Evolutionary conservation across 768 basidiomycete genomes (phyloP).

Genomic region (Pulveroboletus sp.): DNA sequence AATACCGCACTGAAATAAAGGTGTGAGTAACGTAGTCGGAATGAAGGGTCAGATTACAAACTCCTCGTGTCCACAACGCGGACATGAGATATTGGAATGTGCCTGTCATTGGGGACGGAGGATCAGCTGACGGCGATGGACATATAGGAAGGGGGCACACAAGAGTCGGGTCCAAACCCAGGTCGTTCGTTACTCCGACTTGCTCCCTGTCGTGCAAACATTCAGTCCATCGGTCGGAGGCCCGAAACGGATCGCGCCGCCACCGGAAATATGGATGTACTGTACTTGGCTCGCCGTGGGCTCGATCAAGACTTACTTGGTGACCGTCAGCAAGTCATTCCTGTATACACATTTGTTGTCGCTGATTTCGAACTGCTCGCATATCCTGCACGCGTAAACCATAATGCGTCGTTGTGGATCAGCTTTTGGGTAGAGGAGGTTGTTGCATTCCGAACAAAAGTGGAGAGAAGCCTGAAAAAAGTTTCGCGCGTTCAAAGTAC

Average conservation of each 20-base stretch:
- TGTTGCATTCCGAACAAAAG: constrained; percentile 95
- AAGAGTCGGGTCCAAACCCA: constrained; percentile 86
- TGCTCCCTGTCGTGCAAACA: constrained; percentile 63
- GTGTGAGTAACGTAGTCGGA: not conserved
- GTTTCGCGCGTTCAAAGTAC: not conserved
- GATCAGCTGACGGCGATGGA: not conserved
- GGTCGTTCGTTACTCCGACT: constrained; percentile 83
- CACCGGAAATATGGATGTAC: constrained; percentile 5
- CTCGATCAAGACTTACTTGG: constrained; percentile 58
- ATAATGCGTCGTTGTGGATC: constrained; percentile 81
- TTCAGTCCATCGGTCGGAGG: no score
- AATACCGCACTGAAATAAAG: constrained; percentile 69
- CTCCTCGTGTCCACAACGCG: constrained; percentile 79
- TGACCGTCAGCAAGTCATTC: constrained; percentile 90
- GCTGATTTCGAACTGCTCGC: constrained; percentile 77
- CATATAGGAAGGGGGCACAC: constrained; percentile 36
- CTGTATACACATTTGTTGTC: constrained; percentile 89
- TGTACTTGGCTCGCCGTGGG: not conserved
- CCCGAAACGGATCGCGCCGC: no score
- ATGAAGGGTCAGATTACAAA: constrained; percentile 36
- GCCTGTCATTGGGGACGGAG: constrained; percentile 44
- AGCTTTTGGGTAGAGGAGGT: constrained; percentile 89
- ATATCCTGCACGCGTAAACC: constrained; percentile 91
- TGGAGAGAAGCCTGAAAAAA: constrained; percentile 67
- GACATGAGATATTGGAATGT: constrained; percentile 80